Conservation (phyloP, 371 early-diverging fungal genomes). For the Rhizomucor pusillus region DNA sequence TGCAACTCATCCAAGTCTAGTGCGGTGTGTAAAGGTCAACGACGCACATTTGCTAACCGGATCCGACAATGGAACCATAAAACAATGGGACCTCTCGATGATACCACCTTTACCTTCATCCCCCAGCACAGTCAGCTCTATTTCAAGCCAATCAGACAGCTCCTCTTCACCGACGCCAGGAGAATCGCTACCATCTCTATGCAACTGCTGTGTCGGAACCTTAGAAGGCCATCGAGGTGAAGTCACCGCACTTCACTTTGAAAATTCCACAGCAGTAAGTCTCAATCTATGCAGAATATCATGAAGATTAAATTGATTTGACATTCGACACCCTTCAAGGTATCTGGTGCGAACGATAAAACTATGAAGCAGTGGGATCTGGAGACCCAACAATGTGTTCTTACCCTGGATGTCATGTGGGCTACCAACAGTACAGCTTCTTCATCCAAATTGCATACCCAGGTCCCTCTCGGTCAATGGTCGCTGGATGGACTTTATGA, state of each 20-base stretch:
- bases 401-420: conserved; percentile 71
- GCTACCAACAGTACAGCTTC: conserved; percentile 40
- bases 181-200: conserved; percentile 24
- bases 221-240: conserved; percentile 55
- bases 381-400: conserved; percentile 66
- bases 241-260: conserved; percentile 53
- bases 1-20: conserved; percentile 58
- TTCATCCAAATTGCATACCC: conserved; percentile 14
- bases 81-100: conserved; percentile 80
- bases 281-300: neutral
- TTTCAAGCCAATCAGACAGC: conserved; percentile 18
- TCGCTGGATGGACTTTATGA: conserved; percentile 22
- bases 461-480: conserved; percentile 12
- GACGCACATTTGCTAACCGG: conserved; percentile 70
- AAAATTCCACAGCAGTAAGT: conserved; percentile 42
- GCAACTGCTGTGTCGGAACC: conserved; percentile 37
- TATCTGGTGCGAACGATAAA: conserved; percentile 87
- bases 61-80: conserved; percentile 76
- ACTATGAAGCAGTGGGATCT: conserved; percentile 91
- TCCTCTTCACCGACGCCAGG: conserved; percentile 17
- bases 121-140: conserved; percentile 22
- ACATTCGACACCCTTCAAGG: conserved; percentile 17
- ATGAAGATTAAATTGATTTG: neutral
- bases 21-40: conserved; percentile 71
- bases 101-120: conserved; percentile 33